Evolutionary conservation across 345 rosid genomes (phyloP), one percentile per base, ranked within the genome.

Genomic region (Salix brachista): DNA sequence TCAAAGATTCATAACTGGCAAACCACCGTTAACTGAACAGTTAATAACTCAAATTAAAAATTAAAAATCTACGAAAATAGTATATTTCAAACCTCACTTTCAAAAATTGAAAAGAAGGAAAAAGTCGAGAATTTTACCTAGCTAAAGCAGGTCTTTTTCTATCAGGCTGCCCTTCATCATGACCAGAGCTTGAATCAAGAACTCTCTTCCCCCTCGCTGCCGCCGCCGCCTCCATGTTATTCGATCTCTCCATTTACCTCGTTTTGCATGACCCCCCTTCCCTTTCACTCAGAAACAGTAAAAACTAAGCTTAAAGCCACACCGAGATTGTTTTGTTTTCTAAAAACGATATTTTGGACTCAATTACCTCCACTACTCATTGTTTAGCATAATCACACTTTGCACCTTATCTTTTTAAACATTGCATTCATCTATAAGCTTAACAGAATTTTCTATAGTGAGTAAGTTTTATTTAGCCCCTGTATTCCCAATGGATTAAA

Each of bases 61-160:
- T 14, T 14, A 36, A 36, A 48, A 41, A 32, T 41, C 30, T 44
- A 64, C 18, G n/a, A 30, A 69, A 34, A 62, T 28, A 12, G 11
- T 9, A 7, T 28, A n/a, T 19, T 10, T 41, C 44, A 18, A 54
- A 54, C 21, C 60, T 54, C 60, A 54, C 23, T 54, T 19, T 5
- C 8, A 48, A 21, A 32, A 21, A 36, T 32, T 3, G 13, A 41
- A 28, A 26, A 30, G n/a, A 25, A 21, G 8, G 17, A 28, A 48
- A 48, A 48, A 48, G 8, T 48, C 18, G 4, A 48, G 54, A 14
- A 16, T 48, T 41, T 48, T 42, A 81, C 84, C 84, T 77, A 48
- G 84, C 81, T 70, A 81, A 81, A 77, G 84, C 81, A 42, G 81
- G 84, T 41, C 84, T 78, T 42, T 81, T 81, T 67, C 73, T 73